Conservation (phyloP, 2,329 filamentous ascomycete genomes). For the Diaporthe nobilis region DNA sequence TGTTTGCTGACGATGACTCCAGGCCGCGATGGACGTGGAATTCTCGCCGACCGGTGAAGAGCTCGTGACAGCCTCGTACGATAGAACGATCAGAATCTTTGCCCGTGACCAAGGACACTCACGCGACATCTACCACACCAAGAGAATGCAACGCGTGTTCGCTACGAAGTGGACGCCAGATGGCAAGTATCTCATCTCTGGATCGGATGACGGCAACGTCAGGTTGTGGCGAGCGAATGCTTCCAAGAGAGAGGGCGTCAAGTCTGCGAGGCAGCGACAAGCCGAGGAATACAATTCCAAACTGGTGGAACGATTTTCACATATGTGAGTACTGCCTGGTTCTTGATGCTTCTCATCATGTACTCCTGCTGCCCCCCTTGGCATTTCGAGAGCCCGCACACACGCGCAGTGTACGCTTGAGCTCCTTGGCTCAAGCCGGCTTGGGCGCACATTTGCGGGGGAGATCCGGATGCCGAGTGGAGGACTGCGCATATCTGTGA, state of each 20-base stretch:
- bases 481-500: background rate
- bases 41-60: slow-evolving; percentile 96
- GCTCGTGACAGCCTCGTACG: slow-evolving; percentile 90
- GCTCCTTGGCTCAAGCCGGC: background rate
- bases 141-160: slow-evolving; percentile 97
- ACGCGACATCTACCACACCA: slow-evolving; percentile 96
- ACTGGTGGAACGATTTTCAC: slow-evolving; percentile 84
- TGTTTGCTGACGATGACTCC: background rate
- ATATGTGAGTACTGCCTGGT: slow-evolving; percentile 71
- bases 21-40: slow-evolving; percentile 94
- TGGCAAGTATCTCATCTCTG: slow-evolving; percentile 88
- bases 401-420: background rate
- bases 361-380: background rate
- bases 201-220: slow-evolving; percentile 84
- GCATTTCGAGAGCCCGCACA: background rate
- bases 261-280: slow-evolving; percentile 86
- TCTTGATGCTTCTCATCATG: background rate
- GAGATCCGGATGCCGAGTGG: background rate
- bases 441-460: background rate
- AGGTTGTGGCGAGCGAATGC: slow-evolving; percentile 91
- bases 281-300: slow-evolving; percentile 93
- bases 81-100: slow-evolving; percentile 91
- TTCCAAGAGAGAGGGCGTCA: slow-evolving; percentile 85
- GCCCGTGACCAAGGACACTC: slow-evolving; percentile 84
- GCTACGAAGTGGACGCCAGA: slow-evolving; percentile 89